Conservation (phyloP, 176 grass and related monocot species). For the Juncus effusus region DNA sequence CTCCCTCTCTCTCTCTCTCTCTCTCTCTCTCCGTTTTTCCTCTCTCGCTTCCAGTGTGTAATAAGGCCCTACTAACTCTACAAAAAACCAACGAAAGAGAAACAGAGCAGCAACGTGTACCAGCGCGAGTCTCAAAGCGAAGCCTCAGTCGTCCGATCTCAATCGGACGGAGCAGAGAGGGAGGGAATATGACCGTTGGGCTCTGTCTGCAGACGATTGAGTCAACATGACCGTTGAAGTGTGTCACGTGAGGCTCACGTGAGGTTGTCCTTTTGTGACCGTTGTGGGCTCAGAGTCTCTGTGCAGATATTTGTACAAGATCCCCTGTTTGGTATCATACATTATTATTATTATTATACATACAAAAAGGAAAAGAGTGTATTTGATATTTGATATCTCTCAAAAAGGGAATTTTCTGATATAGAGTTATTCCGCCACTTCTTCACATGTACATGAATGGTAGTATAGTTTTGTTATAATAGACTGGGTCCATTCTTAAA, state of each 20-base stretch:
- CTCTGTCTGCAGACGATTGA: neutral
- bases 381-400: too few species aligned
- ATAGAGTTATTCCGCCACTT: too few species aligned
- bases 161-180: constrained; percentile 22
- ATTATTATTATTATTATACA: too few species aligned
- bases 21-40: constrained; percentile 15
- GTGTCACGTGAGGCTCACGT: constrained; percentile 49
- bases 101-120: constrained; percentile 20
- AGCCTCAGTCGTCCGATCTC: constrained; percentile 27
- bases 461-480: too few species aligned
- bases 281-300: neutral
- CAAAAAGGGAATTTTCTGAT: too few species aligned
- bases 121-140: constrained; percentile 30
- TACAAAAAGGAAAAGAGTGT: too few species aligned
- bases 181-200: constrained; percentile 74
- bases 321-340: neutral
- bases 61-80: constrained; percentile 21
- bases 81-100: constrained; percentile 35
- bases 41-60: constrained; percentile 18
- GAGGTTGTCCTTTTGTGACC: constrained; percentile 33
- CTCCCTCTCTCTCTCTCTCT: constrained; percentile 13
- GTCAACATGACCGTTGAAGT: constrained; percentile 85
- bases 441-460: too few species aligned
- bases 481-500: too few species aligned
- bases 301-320: neutral